These are phyloP conservation scores for Hygrocybe coccinea DNA, from an alignment of 768 basidiomycete species.

Conservation along the genomic window DNA sequence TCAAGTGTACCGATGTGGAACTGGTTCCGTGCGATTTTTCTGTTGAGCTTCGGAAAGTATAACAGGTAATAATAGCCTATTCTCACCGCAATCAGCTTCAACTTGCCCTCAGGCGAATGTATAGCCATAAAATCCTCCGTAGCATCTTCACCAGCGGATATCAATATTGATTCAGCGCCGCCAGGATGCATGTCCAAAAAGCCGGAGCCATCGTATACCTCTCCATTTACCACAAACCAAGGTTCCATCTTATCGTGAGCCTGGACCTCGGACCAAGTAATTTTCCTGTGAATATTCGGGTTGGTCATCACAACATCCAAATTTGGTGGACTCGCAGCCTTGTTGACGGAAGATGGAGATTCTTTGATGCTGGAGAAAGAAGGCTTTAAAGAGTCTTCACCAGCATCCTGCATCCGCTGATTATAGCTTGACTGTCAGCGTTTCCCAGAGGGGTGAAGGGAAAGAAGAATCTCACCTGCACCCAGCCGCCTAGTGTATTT, in stretches of 20 bases:
- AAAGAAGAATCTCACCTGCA: constrained; percentile 33
- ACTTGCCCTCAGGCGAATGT: constrained; percentile 49
- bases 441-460: not conserved
- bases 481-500: constrained; percentile 50
- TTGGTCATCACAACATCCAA: constrained; percentile 41
- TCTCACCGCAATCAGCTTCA: constrained; percentile 35
- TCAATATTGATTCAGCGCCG: constrained; percentile 49
- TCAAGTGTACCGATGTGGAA: constrained; percentile 50
- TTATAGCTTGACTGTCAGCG: constrained; percentile 20
- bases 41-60: not conserved
- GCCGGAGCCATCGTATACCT: constrained; percentile 50
- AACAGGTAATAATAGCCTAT: constrained; percentile 2
- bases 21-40: constrained; percentile 8
- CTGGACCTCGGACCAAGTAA: constrained; percentile 41
- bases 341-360: not conserved
- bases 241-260: constrained; percentile 33
- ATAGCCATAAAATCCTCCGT: constrained; percentile 64
- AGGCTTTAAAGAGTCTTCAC: constrained; percentile 41
- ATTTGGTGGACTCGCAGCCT: constrained; percentile 2
- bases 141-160: constrained; percentile 55
- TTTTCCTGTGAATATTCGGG: constrained; percentile 39
- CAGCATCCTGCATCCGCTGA: constrained; percentile 40
- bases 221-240: constrained; percentile 52
- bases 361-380: constrained; percentile 23
- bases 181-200: constrained; percentile 57